Evolutionary conservation across 192 early-diverging fungal species (phyloP), one percentile per base, ranked within the genome.

Genomic region (Coemansia sp.): DNA sequence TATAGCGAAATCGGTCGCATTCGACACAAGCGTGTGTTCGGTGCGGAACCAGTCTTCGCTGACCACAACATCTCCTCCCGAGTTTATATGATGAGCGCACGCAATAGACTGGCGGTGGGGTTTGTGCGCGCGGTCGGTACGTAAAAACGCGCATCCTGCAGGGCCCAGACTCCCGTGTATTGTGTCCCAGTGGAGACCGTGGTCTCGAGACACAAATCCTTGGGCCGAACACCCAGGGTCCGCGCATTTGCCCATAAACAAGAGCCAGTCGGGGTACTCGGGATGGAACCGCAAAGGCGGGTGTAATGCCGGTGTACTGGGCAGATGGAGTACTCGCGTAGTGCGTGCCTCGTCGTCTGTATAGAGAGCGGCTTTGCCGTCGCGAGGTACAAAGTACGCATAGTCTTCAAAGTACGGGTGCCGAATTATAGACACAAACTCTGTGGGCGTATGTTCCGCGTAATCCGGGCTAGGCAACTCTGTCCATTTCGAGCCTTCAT

Each of bases 271-370:
- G 2, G 86, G 74, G 26, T 92, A 82, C 1, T 87, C 83, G 12
- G 93, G 90, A 63, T 99, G 95, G 84, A 97, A 99, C 42, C 86
- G 85, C 51, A 93, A 55, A 21, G 87, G 73, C 21, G 79, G 78
- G 19, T 83, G 73, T n/a, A 83, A 75, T 14, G 92, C 61, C 5
- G 91, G 92, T n/a, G 58, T 14, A 15, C 75, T 58, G 5, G 90
- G 90, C 8, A 86, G 60, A 6, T 78, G 72, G 26, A 97, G 47
- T 15, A 59, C 17, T 11, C 85, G 80, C 60, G 86, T 83, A 15
- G 83, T 85, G 36, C 68, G 68, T 8, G 83, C 88, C 19, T 73
- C 71, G 57, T 94, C 89, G 14, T 73, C 82, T 0, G 89, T 91
- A 37, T 85, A 77, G 47, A 86, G 75, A 26, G 85, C 87, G 2